These are phyloP conservation scores for Artemisia argyi DNA, from an alignment of 129 eudicot genomes.

Conservation along the genomic window DNA sequence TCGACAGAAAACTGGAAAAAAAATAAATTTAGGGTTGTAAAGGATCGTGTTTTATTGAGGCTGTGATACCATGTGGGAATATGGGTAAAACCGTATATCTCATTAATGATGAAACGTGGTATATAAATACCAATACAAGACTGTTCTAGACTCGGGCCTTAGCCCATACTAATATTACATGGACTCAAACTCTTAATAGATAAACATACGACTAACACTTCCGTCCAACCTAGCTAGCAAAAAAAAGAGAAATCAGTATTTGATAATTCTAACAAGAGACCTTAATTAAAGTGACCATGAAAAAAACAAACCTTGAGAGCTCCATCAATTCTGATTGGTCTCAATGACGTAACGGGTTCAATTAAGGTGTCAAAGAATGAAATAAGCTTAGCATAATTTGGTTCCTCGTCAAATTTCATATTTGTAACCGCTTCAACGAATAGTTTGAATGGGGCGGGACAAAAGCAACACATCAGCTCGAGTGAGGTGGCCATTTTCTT, in stretches of 20 bases:
- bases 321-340: slow-evolving; percentile 62
- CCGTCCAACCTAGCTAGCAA: slow-evolving; percentile 50
- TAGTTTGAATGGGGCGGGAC: slow-evolving; percentile 37
- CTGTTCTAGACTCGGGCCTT: too few species aligned
- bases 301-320: slow-evolving; percentile 49
- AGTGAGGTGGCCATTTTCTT: slow-evolving; percentile 64
- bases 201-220: too few species aligned
- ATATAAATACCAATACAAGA: too few species aligned
- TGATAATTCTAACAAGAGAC: slow-evolving; percentile 1
- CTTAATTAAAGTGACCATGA: background rate
- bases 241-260: slow-evolving; percentile 27
- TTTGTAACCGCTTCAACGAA: slow-evolving; percentile 52
- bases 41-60: too few species aligned
- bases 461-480: slow-evolving; percentile 51
- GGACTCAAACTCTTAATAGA: too few species aligned
- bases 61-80: too few species aligned
- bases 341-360: slow-evolving; percentile 40
- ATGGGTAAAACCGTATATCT: too few species aligned
- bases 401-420: slow-evolving; percentile 60
- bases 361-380: slow-evolving; percentile 50
- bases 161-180: too few species aligned
- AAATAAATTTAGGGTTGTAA: too few species aligned
- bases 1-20: too few species aligned
- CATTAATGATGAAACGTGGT: too few species aligned
- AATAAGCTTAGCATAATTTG: slow-evolving; percentile 47